Evolutionary conservation across 345 rosid species (phyloP), one percentile per base, ranked within the genome.

Genomic region (Salix caprea): DNA sequence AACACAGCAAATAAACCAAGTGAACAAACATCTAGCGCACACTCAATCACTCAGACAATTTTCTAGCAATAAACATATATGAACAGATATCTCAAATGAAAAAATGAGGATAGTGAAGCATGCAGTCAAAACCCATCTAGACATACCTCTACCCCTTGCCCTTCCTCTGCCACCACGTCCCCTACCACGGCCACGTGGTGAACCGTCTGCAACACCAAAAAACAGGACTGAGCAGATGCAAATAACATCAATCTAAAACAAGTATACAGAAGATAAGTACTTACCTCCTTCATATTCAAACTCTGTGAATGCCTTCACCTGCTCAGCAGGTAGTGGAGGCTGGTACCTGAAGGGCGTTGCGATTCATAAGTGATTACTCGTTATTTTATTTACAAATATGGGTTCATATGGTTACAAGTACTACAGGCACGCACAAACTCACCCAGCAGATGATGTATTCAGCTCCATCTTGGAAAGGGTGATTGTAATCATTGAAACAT

Each of bases 401-500:
- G 13, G 46, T 42, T 42, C 46, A 42, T 36, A 42, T 10, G 10
- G 46, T 42, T 42, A 42, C 46, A 42, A 42, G 14, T 42, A 65
- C 32, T 16, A 30, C 21, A 58, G 46, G 14, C 28, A 4, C 30
- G 16, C 24, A 28, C 15, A 52, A 83, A 86, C 97, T 82, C 75
- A 92, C 99, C 99, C 99, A 79, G 89, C 80, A 23, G 97, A 85
- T 50, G 92, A 84, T 24, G 85, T 80, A 78, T 92, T 79, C 78
- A 96, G 84, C 81, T 94, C 97, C 65, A 77, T 83, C 84, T 77
- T 92, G 48, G 98, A 96, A 74, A 96, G 96, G 69, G 90, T 89
- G 62, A 94, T 88, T 32, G 92, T 94, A 66, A 96, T 91, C 99
- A 94, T 92, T 1, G 99, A 94, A 44, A 96, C 99, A 88, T 94